Percentiles rank a stretch among this genome's conserved stretches.
phyloP scores from a whole-genome alignment of 352 stramenopile species.

The Phytophthora europaea region DNA sequence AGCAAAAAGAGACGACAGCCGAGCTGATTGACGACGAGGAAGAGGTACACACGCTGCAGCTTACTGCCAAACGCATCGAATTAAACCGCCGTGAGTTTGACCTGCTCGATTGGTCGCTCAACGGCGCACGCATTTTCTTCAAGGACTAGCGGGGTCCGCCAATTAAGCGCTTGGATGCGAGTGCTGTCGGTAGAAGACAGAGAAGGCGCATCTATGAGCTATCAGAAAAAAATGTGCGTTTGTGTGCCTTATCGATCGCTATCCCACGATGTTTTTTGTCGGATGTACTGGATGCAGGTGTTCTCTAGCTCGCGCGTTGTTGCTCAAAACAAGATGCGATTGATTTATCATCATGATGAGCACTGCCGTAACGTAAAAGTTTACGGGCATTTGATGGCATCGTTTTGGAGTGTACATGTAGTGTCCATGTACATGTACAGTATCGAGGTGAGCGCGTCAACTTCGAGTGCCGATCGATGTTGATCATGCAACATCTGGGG shows the following conservation, averaged over 20 bases:
- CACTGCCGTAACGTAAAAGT: neutral
- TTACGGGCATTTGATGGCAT: too few relatives aligned
- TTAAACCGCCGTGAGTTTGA: slow-evolving; percentile 91
- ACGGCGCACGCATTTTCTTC: slow-evolving; percentile 94
- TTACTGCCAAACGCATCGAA: slow-evolving; percentile 90
- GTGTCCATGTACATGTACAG: too few relatives aligned
- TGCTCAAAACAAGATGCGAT: neutral
- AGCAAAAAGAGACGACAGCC: slow-evolving; percentile 87
- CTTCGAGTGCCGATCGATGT: neutral
- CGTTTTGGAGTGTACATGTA: neutral
- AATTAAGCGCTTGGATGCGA: neutral
- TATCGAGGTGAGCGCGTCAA: slow-evolving; percentile 5
- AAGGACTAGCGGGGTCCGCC: slow-evolving; percentile 62
- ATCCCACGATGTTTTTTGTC: neutral
- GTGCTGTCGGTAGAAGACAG: slow-evolving; percentile 31
- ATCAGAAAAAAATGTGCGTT: neutral
- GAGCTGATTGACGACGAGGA: slow-evolving; percentile 91
- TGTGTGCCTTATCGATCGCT: neutral
- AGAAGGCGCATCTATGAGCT: neutral
- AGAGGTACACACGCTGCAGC: slow-evolving; percentile 87
- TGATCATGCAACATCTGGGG: slow-evolving; percentile 5
- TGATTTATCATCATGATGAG: neutral
- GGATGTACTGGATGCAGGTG: neutral
- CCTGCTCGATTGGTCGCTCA: slow-evolving; percentile 92
- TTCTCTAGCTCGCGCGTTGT: neutral